A percentile compares a stretch with the other conserved stretches of the same genome.
phyloP scores from a whole-genome alignment of 1,284 basidiomycete species.

The Ganoderma lingzhi region DNA sequence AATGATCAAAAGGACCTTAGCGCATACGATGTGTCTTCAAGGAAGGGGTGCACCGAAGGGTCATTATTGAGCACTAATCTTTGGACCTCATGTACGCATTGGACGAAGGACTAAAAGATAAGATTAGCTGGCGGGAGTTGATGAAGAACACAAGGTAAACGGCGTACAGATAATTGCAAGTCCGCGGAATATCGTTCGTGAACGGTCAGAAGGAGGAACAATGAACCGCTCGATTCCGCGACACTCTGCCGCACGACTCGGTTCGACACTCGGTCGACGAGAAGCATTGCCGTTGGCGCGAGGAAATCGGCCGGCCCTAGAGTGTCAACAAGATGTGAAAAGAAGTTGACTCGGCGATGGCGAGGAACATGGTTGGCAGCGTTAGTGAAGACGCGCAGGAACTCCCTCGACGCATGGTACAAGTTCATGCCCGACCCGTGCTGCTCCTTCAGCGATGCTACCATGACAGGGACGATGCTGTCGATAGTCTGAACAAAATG shows the following conservation, averaged over 20 bases:
- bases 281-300: constrained; percentile 85
- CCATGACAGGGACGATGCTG: constrained; percentile 94
- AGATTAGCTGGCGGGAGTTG: constrained; percentile 29
- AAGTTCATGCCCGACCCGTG: constrained; percentile 65
- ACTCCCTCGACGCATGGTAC: constrained; percentile 72
- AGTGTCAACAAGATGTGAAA: constrained; percentile 88
- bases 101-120: constrained; percentile 62
- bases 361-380: constrained; percentile 88
- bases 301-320: constrained; percentile 87
- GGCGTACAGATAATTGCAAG: constrained; percentile 65
- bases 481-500: constrained; percentile 76
- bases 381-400: constrained; percentile 89
- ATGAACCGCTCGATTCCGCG: constrained; percentile 65
- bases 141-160: constrained; percentile 19
- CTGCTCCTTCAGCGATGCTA: constrained; percentile 71
- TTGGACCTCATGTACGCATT: constrained; percentile 72
- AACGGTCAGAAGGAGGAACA: constrained; percentile 73
- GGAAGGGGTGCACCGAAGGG: constrained; percentile 54
- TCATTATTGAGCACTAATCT: constrained; percentile 62
- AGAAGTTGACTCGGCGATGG: constrained; percentile 90
- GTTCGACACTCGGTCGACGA: constrained; percentile 83
- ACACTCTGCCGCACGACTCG: constrained; percentile 73
- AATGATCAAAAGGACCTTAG: constrained; percentile 8
- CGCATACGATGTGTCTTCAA: constrained; percentile 63
- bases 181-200: constrained; percentile 64